Evolutionary conservation across 352 stramenopile genomes (phyloP).

Genomic region (Phytophthora europaea): DNA sequence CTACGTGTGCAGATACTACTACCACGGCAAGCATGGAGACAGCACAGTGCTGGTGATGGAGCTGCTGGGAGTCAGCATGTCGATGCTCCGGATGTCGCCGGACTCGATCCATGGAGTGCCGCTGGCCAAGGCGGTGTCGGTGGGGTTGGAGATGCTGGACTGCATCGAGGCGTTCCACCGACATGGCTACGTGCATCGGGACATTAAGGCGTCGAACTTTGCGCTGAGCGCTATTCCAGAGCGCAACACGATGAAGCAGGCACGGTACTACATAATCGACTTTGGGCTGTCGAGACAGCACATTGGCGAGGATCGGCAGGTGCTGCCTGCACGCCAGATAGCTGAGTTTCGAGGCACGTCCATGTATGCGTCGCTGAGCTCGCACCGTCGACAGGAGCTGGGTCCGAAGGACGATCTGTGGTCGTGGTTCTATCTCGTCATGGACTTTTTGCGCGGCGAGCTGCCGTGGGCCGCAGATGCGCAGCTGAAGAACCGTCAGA

Average conservation of each 20-base stretch:
- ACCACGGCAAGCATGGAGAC: conserved; percentile 88
- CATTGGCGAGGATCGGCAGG: conserved; percentile 64
- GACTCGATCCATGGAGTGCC: conserved; percentile 86
- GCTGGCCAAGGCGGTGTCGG: conserved; percentile 71
- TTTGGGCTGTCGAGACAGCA: conserved; percentile 89
- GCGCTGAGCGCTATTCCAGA: conserved; percentile 58
- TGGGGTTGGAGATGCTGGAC: conserved; percentile 89
- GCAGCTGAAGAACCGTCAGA: conserved; percentile 87
- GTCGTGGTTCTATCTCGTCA: conserved; percentile 92
- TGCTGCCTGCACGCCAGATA: conserved; percentile 66
- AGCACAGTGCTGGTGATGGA: conserved; percentile 92
- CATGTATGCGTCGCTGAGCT: conserved; percentile 91
- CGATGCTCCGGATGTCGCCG: conserved; percentile 83
- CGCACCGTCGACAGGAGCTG: conserved; percentile 81
- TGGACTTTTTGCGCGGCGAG: conserved; percentile 90
- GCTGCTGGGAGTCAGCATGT: conserved; percentile 90
- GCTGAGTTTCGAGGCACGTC: conserved; percentile 90
- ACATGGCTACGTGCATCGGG: conserved; percentile 89
- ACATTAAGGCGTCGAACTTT: conserved; percentile 94
- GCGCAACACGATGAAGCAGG: conserved; percentile 56
- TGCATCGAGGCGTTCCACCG: conserved; percentile 89
- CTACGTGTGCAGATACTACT: conserved; percentile 87
- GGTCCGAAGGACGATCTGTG: conserved; percentile 89
- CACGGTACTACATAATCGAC: conserved; percentile 84
- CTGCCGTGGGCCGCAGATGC: conserved; percentile 85